These are phyloP conservation scores for Ophiocordyceps camponoti-saundersi DNA, from an alignment of 2,329 filamentous ascomycete genomes.

Conservation along the genomic window DNA sequence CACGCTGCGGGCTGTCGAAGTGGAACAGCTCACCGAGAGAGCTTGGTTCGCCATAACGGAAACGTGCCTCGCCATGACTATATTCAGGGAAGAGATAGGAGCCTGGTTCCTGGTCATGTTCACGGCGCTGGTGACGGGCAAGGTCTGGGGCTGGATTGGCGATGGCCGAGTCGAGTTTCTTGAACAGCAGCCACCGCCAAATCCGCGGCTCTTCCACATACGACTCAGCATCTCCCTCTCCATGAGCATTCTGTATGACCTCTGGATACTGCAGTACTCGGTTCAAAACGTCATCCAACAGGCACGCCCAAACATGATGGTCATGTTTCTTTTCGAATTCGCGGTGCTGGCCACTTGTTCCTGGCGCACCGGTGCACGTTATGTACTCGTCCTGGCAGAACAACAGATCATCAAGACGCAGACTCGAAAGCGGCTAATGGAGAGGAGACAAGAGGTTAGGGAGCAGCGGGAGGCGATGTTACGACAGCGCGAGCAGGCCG, in stretches of 20 bases:
- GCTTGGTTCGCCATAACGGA: slow-evolving; percentile 97
- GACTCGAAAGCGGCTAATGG: slow-evolving; percentile 49
- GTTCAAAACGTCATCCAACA: slow-evolving; percentile 70
- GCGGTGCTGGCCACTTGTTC: slow-evolving; percentile 72
- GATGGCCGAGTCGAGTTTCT: slow-evolving; percentile 86
- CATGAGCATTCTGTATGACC: slow-evolving; percentile 64
- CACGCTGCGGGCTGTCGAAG: slow-evolving; percentile 77
- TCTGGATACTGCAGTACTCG: slow-evolving; percentile 65
- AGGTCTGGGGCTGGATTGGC: slow-evolving; percentile 97
- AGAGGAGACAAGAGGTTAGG: slow-evolving; percentile 51
- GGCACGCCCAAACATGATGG: slow-evolving; percentile 95
- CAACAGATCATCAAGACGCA: slow-evolving; percentile 59
- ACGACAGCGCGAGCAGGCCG: slow-evolving; percentile 27
- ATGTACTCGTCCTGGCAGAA: slow-evolving; percentile 64
- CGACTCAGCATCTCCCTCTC: slow-evolving; percentile 64
- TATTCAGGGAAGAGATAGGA: slow-evolving; percentile 88
- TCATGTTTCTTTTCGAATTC: slow-evolving; percentile 98
- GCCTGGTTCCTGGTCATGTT: slow-evolving; percentile 97
- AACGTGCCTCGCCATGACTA: slow-evolving; percentile 94
- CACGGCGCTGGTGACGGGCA: slow-evolving; percentile 75
- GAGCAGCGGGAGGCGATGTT: slow-evolving; percentile 36
- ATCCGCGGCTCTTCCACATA: slow-evolving; percentile 74
- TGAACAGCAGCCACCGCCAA: slow-evolving; percentile 85
- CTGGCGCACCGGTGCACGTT: slow-evolving; percentile 61
- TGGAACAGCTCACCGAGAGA: slow-evolving; percentile 93